These are phyloP conservation scores for Fusarium sp. DNA, from an alignment of 2,329 filamentous ascomycete species.

Conservation along the genomic window DNA sequence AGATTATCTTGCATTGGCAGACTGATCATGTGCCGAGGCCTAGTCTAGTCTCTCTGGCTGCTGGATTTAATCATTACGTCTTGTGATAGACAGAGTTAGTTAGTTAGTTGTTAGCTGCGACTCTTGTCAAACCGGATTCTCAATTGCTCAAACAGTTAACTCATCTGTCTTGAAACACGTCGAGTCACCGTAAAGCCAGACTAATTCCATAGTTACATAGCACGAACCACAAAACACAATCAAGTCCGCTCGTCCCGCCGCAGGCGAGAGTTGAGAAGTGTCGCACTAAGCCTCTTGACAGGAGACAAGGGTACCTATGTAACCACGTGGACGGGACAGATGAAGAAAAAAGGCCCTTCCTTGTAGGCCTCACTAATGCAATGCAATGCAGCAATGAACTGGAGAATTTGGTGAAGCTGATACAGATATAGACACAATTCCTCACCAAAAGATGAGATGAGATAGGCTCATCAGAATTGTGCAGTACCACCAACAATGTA, in stretches of 20 bases:
- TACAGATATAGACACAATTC: not conserved
- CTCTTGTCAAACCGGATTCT: slow-evolving; percentile 1
- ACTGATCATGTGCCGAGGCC: not conserved
- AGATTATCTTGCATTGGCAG: not conserved
- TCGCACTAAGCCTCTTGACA: slow-evolving; percentile 21
- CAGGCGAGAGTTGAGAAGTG: not conserved
- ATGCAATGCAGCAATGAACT: not conserved
- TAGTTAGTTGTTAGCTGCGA: not conserved
- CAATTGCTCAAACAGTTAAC: not conserved
- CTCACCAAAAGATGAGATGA: not conserved
- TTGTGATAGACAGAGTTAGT: not conserved
- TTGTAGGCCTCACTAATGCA: slow-evolving; percentile 5
- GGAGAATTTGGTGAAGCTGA: not conserved
- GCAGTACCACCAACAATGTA: slow-evolving; percentile 8
- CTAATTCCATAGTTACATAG: not conserved
- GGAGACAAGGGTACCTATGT: slow-evolving; percentile 13
- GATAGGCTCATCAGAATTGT: not conserved
- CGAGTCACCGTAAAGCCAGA: slow-evolving; percentile 6
- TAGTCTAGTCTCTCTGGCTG: not conserved
- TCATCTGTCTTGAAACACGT: not conserved
- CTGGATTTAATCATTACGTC: not conserved
- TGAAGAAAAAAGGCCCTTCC: not conserved
- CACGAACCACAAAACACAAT: slow-evolving; percentile 9
- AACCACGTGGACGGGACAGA: slow-evolving; percentile 22
- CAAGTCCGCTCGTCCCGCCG: slow-evolving; percentile 7